Evolutionary conservation across 805 yeast species (phyloP).

Genomic region (Starmerella bombicola): DNA sequence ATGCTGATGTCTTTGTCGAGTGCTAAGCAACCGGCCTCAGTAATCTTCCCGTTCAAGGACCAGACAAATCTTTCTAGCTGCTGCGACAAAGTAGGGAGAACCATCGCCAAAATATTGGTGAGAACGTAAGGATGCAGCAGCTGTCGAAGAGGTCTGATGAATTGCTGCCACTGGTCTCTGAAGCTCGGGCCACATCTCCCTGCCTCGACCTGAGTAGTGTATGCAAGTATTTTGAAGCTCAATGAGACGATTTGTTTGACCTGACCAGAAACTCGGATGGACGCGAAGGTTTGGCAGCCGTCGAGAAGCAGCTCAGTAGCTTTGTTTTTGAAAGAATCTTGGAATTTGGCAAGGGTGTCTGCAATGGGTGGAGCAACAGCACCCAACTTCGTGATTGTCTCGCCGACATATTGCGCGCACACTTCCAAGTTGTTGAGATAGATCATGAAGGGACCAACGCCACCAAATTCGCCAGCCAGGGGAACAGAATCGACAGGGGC

Average conservation of each 20-base stretch:
- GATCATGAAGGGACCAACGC: conserved; percentile 41
- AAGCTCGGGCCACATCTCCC: conserved; percentile 32
- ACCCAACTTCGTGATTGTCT: conserved; percentile 11
- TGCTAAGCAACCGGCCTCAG: conserved; percentile 71
- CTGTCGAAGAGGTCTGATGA: conserved; percentile 54
- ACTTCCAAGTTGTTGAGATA: conserved; percentile 62
- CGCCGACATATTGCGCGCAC: conserved; percentile 44
- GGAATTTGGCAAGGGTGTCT: conserved; percentile 19
- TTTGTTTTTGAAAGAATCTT: conserved; percentile 26
- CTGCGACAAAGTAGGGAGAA: conserved; percentile 44
- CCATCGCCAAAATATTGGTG: conserved; percentile 35
- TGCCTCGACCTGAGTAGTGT: conserved; percentile 1
- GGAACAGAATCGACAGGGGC: conserved; percentile 25
- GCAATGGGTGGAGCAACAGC: conserved; percentile 8
- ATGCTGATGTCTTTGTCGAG: conserved; percentile 70
- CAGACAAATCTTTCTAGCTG: conserved; percentile 56
- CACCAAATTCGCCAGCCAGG: conserved; percentile 2
- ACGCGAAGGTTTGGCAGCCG: conserved; percentile 31
- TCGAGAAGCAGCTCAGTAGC: conserved; percentile 34
- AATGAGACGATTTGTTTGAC: conserved; percentile 30
- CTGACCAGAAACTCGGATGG: conserved; percentile 30
- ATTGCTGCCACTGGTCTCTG: conserved; percentile 47
- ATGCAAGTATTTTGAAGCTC: conserved; percentile 27
- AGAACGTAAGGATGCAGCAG: conserved; percentile 45
- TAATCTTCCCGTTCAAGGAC: conserved; percentile 51